Conservation (phyloP, 805 yeast genomes). For the Alloascoidea hylecoeti region DNA sequence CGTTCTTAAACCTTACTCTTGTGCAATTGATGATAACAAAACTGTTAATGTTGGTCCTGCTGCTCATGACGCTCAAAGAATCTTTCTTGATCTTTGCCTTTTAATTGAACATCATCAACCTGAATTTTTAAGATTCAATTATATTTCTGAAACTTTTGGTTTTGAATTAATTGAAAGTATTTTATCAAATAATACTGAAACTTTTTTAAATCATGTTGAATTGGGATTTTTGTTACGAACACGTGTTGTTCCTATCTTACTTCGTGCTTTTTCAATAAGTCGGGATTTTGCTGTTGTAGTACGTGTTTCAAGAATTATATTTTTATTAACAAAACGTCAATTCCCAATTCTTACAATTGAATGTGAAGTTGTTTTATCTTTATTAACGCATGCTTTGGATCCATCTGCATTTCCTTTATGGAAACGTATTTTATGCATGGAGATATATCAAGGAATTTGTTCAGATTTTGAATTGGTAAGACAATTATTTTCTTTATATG, state of each 20-base stretch:
- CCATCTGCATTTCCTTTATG: constrained; percentile 45
- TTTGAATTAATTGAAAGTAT: constrained; percentile 78
- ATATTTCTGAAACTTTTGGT: constrained; percentile 50
- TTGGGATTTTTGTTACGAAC: constrained; percentile 52
- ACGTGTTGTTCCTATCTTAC: constrained; percentile 60
- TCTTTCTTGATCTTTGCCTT: constrained; percentile 62
- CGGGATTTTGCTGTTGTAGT: constrained; percentile 57
- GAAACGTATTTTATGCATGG: constrained; percentile 66
- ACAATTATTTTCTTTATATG: constrained; percentile 47
- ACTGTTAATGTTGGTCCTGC: constrained; percentile 29
- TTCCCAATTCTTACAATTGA: constrained; percentile 55
- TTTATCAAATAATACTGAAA: constrained; percentile 41
- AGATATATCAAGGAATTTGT: constrained; percentile 48
- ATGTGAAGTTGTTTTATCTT: constrained; percentile 66
- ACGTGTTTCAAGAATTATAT: constrained; percentile 61
- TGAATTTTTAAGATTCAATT: constrained; percentile 32
- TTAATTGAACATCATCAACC: constrained; percentile 47
- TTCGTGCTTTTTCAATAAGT: constrained; percentile 46
- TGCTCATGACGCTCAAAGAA: constrained; percentile 55
- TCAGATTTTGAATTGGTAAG: constrained; percentile 38
- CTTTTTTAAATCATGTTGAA: constrained; percentile 48
- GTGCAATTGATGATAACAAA: constrained; percentile 17
- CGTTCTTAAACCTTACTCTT: constrained; percentile 3
- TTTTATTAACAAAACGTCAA: constrained; percentile 46
- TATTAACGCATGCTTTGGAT: constrained; percentile 59